phyloP scores from a whole-genome alignment of 1,284 basidiomycete species.

The Fomitopsis palustris region DNA sequence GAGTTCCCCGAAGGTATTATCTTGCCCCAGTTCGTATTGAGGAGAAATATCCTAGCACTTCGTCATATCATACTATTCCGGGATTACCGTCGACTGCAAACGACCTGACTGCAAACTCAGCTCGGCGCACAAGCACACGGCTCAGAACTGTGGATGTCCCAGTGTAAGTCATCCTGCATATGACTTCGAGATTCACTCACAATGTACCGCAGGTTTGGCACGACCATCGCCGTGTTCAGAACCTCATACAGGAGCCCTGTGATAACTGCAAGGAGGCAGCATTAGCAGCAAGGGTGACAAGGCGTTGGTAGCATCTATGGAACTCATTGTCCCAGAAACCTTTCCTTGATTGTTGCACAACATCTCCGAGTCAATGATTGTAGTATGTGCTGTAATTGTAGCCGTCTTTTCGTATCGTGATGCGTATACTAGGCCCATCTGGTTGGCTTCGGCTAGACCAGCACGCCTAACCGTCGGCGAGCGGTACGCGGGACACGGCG shows the following conservation, averaged over 20 bases:
- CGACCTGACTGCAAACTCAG: constrained; percentile 40
- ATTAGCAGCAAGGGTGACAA: constrained; percentile 24
- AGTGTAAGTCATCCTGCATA: constrained; percentile 19
- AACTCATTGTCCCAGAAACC: too few relatives aligned
- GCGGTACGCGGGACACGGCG: not conserved
- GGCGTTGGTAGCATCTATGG: constrained; percentile 14
- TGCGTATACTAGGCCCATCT: not conserved
- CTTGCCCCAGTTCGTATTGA: not conserved
- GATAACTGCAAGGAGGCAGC: constrained; percentile 39
- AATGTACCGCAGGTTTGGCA: constrained; percentile 29
- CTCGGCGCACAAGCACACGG: constrained; percentile 41
- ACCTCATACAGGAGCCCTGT: constrained; percentile 48
- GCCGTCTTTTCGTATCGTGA: not conserved
- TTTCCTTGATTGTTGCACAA: not conserved
- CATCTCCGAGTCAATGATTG: not conserved
- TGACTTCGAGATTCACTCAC: not conserved
- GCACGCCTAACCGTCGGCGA: not conserved
- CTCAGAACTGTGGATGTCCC: constrained; percentile 32
- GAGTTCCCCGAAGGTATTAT: constrained; percentile 18
- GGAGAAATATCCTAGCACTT: constrained; percentile 44
- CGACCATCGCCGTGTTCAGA: constrained; percentile 42
- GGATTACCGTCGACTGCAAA: constrained; percentile 40
- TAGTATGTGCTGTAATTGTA: not conserved
- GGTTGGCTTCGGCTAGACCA: not conserved
- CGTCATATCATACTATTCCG: constrained; percentile 47